Conservation (phyloP, 345 rosid species). For the Eucalyptus tenuipes region DNA sequence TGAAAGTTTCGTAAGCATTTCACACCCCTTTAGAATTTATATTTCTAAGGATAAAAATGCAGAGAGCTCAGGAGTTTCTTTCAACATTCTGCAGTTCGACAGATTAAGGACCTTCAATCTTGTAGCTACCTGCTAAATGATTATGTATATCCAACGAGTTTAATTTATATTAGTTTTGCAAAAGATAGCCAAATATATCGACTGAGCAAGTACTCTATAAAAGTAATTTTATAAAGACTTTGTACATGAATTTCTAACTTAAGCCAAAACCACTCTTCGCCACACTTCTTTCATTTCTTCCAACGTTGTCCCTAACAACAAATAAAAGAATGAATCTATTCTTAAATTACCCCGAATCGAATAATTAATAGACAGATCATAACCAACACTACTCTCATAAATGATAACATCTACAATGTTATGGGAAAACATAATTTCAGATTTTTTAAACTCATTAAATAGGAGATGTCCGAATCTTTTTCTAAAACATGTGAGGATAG, state of each 20-base stretch:
- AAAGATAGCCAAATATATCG: neutral
- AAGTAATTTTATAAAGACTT: neutral
- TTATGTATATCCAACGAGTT: neutral
- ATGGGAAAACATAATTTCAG: accelerated
- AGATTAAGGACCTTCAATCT: accelerated
- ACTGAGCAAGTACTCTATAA: accelerated
- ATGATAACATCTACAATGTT: too few relatives aligned
- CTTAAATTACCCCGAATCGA: neutral
- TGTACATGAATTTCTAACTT: accelerated
- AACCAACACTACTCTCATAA: accelerated
- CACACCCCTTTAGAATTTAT: neutral
- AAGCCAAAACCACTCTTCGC: neutral
- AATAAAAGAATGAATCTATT: neutral
- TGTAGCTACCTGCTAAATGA: neutral
- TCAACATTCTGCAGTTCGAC: too few relatives aligned
- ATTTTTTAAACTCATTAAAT: too few relatives aligned
- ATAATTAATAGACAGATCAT: neutral
- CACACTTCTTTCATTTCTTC: neutral
- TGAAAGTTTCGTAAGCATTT: neutral
- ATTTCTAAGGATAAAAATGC: neutral
- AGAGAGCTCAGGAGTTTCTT: neutral
- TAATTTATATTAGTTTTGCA: accelerated
- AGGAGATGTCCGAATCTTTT: too few relatives aligned
- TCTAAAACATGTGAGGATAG: too few relatives aligned
- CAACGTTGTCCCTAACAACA: neutral